phyloP scores from a whole-genome alignment of 2,329 filamentous ascomycete genomes.

The Fusarium goolgardi region DNA sequence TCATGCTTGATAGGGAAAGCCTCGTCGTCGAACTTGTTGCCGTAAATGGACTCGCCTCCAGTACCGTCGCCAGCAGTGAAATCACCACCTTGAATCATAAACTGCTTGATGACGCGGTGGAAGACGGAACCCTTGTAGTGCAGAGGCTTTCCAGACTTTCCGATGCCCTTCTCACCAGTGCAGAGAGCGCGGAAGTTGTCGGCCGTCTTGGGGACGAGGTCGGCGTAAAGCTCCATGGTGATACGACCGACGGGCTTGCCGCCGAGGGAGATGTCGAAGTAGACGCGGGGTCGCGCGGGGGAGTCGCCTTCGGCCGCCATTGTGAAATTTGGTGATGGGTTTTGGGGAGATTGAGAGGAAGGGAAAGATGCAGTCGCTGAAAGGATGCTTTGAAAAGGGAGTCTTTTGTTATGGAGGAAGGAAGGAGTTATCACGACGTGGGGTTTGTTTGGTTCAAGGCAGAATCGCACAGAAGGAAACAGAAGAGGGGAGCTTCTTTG shows the following conservation, averaged over 20 bases:
- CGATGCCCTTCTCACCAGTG: slow-evolving; percentile 91
- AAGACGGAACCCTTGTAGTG: slow-evolving; percentile 94
- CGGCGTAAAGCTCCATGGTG: slow-evolving; percentile 82
- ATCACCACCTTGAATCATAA: slow-evolving; percentile 96
- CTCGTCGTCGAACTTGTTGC: slow-evolving; percentile 96
- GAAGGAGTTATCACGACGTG: slow-evolving; percentile 15
- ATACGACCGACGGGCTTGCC: slow-evolving; percentile 79
- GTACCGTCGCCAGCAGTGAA: slow-evolving; percentile 96
- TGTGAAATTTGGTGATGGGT: slow-evolving; percentile 18
- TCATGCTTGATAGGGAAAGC: slow-evolving; percentile 94
- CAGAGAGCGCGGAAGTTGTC: slow-evolving; percentile 97
- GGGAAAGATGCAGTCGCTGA: neutral
- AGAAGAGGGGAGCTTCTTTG: slow-evolving; percentile 41
- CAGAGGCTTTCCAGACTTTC: slow-evolving; percentile 84
- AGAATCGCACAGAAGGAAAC: slow-evolving; percentile 38
- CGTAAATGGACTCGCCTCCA: slow-evolving; percentile 96
- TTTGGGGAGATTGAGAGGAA: neutral
- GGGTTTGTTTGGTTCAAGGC: slow-evolving; percentile 14
- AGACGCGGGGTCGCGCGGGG: slow-evolving; percentile 80
- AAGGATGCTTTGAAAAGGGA: slow-evolving; percentile 7
- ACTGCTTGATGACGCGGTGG: slow-evolving; percentile 97
- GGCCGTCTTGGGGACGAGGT: slow-evolving; percentile 90
- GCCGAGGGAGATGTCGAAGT: slow-evolving; percentile 91
- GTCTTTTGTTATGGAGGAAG: slow-evolving; percentile 11
- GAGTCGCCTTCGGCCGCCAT: slow-evolving; percentile 58